Percentiles rank a stretch among this genome's conserved stretches.
phyloP scores from a whole-genome alignment of 2,329 filamentous ascomycete genomes.

The Penicillium expansum region DNA sequence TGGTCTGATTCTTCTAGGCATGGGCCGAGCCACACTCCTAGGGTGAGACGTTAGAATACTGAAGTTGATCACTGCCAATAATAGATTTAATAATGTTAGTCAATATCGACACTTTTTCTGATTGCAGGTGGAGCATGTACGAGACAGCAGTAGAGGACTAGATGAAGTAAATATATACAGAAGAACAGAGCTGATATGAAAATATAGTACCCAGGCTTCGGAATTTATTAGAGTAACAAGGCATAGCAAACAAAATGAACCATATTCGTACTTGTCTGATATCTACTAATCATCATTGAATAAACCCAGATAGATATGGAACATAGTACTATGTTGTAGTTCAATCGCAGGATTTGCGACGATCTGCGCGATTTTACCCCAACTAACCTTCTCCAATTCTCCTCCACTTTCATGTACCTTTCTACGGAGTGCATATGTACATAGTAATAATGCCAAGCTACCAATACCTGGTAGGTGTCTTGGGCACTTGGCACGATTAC shows the following conservation, averaged over 20 bases:
- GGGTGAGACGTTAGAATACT: too few species aligned
- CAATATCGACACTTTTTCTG: not conserved
- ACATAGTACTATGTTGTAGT: too few species aligned
- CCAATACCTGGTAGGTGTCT: not conserved
- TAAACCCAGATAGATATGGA: too few species aligned
- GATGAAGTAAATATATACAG: not conserved
- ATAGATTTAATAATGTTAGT: not conserved
- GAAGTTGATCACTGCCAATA: not conserved
- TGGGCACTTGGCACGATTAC: not conserved
- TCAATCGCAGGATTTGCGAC: not conserved
- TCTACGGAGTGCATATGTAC: not conserved
- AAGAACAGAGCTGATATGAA: too few species aligned
- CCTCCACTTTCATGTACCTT: not conserved
- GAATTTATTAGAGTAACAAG: not conserved
- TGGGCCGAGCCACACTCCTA: not conserved
- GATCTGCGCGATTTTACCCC: not conserved
- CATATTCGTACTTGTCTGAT: not conserved
- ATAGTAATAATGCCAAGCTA: not conserved
- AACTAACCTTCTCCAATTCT: not conserved
- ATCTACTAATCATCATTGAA: not conserved
- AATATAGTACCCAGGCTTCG: not conserved
- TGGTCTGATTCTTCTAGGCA: not conserved
- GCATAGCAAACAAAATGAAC: not conserved
- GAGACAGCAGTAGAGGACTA: not conserved
- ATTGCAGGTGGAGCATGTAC: not conserved